A percentile compares a stretch with the other conserved stretches of the same genome.
Conservation (phyloP, 306 rosid genomes). For the Glycine tomentella region DNA sequence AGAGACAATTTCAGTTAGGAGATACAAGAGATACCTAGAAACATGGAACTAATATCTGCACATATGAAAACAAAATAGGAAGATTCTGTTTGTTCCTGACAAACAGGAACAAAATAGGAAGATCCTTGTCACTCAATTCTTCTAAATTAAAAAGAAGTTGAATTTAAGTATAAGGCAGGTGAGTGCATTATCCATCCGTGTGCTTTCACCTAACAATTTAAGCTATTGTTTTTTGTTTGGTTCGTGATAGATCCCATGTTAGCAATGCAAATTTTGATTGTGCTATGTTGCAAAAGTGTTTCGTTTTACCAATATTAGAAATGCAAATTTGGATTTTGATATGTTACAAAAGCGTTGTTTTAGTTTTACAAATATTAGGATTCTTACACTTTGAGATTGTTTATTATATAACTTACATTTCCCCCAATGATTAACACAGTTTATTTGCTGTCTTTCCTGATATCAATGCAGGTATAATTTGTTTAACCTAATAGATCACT, state of each 20-base stretch:
- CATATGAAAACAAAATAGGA: conserved; percentile 12
- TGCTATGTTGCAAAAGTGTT: not conserved
- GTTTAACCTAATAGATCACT: conserved; percentile 70
- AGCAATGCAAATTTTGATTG: conserved; percentile 8
- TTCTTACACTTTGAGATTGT: not conserved
- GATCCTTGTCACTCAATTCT: not conserved
- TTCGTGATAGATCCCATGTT: not conserved
- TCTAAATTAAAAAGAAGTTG: not conserved
- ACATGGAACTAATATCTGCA: not conserved
- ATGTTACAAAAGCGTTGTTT: conserved; percentile 6
- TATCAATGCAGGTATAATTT: conserved; percentile 82
- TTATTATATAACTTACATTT: not conserved
- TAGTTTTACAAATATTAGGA: conserved; percentile 13
- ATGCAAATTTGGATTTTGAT: conserved; percentile 14
- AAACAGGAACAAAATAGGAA: not conserved
- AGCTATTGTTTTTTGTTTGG: not conserved
- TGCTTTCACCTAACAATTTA: not conserved
- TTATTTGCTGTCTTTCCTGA: conserved; percentile 32
- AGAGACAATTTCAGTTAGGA: too few species aligned
- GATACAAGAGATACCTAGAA: too few species aligned
- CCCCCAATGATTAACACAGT: conserved; percentile 6
- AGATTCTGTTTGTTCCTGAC: not conserved
- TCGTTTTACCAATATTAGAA: not conserved
- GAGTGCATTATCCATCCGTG: not conserved
- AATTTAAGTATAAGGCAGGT: not conserved